Evolutionary conservation across 768 basidiomycete genomes (phyloP), one percentile per base, ranked within the genome.

Genomic region (Hygrocybe coccinea): DNA sequence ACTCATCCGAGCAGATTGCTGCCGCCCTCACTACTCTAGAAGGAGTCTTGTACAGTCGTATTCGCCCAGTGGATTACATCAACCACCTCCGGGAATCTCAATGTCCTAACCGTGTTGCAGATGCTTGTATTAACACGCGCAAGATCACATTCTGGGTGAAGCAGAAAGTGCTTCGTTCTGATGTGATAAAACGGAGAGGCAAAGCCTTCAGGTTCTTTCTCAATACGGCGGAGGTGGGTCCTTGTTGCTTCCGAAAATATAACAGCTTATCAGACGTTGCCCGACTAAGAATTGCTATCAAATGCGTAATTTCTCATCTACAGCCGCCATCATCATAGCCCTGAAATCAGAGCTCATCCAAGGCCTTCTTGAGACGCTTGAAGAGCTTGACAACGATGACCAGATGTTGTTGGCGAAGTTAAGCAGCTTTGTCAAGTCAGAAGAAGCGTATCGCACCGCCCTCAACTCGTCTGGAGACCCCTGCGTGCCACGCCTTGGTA

Each of bases 1-100:
- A 46, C 11, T 29, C 39, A 5, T n/a, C 41, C 12, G 29, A 25
- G 34, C 22, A 55, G 46, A 47, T 55, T 33, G 44, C 54, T 15
- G 35, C 54, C 17, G 19, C 43, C 3, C 43, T 55, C 44, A 55
- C 46, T 48, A 15, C 35, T n/a, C 43, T 55, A 5, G 54, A 55
- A 38, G 34, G 45, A 37, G 9, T 55, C n/a, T 48, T 48, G 44
- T 35, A 35, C 34, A 25, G 33, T 12, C 35, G 44, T 24, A 55
- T 55, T 48, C 54, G 45, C 21, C 45, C 45, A 3, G 54, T 45
- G n/a, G 54, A 55, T 37, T 55, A 55, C 54, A 55, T 55, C 45
- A 36, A 21, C 17, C 35, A 48, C 22, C 3, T 55, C 14, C 43
- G 34, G 41, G 19, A 47, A 22, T 24, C 19, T 37, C 29, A 55